Conservation (phyloP, 805 yeast genomes). For the Wickerhamiella qilinensis region DNA sequence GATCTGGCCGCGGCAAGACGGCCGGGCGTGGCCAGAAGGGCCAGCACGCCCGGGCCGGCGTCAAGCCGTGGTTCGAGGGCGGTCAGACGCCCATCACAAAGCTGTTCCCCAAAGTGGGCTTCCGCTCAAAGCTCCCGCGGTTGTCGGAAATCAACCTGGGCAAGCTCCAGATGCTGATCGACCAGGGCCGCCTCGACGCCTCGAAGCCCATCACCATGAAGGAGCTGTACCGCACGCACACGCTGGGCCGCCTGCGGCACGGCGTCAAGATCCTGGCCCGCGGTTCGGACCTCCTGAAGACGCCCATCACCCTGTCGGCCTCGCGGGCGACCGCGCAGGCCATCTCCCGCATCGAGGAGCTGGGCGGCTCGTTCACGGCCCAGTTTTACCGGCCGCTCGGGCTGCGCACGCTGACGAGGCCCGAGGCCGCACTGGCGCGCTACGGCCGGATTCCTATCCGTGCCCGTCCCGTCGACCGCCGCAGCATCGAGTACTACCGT, state of each 20-base stretch:
- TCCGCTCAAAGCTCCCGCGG: slow-evolving; percentile 28
- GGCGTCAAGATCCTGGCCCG: slow-evolving; percentile 74
- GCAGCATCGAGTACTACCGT: slow-evolving; percentile 66
- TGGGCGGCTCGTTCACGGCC: slow-evolving; percentile 63
- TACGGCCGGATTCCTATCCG: slow-evolving; percentile 70
- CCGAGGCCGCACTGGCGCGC: slow-evolving; percentile 48
- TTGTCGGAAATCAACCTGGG: slow-evolving; percentile 42
- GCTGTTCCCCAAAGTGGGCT: slow-evolving; percentile 78
- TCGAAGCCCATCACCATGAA: slow-evolving; percentile 44
- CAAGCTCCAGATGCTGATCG: slow-evolving; percentile 54
- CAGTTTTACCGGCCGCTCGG: slow-evolving; percentile 52
- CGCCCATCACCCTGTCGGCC: slow-evolving; percentile 64
- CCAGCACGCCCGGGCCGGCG: slow-evolving; percentile 88
- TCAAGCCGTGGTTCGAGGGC: slow-evolving; percentile 93
- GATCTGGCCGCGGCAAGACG: slow-evolving; percentile 76
- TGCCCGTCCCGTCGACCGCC: slow-evolving; percentile 73
- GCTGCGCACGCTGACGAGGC: slow-evolving; percentile 59
- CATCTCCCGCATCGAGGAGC: slow-evolving; percentile 49
- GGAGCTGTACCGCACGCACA: slow-evolving; percentile 58
- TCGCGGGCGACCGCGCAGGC: slow-evolving; percentile 66
- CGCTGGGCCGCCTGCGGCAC: slow-evolving; percentile 53
- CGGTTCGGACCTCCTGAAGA: slow-evolving; percentile 30
- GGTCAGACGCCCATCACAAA: slow-evolving; percentile 90
- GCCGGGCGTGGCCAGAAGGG: slow-evolving; percentile 97
- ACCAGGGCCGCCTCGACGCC: slow-evolving; percentile 45